Base-by-base conservation (phyloP, 352 stramenopile species). In the Vaucheria bursata region DNA sequence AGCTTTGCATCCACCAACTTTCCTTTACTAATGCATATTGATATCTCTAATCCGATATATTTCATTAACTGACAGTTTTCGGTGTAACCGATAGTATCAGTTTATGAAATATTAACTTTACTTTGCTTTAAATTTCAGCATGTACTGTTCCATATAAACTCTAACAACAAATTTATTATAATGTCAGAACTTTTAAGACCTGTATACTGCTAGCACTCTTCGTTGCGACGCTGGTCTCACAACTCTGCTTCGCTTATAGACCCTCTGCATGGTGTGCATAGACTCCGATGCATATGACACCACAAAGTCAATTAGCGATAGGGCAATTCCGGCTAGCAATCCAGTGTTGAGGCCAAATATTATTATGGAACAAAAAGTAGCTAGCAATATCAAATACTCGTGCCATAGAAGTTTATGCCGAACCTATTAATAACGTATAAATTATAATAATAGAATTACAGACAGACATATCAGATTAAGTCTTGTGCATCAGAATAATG, bases 371-470 rank as follows among this genome's bases (percentile, higher is more conserved):
- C 34, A 49, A 83, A 83, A n/a, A 33, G 78, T 83, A 6, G 52
- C 45, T 7, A 83, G 71, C 32, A 83, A 74, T 5, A 83, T 68
- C 1, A 83, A 25, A 69, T 83, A 83, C 34, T 83, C 78, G 71
- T 80, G 40, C 4, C 33, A 25, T 38, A 80, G 73, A 7, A 83
- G 65, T 53, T 83, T 83, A 8, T 72, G 64, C 31, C 78, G 78
- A 52, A 83, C 71, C 33, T 83, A 49, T 52, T 77, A 35, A 31
- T n/a, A n/a, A n/a, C n/a, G n/a, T n/a, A n/a, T 31, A 73, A 34
- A 81, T 71, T 3, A 80, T 65, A 29, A 81, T 71, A 8, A 73
- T 73, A 33, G 34, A 12, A 50, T 50, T 12, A 12, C 18, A 38
- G 33, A 69, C 59, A 69, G 39, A 5, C 5, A 12, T 50, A 50